Evolutionary conservation across 768 basidiomycete genomes (phyloP).

Genomic region (Lyophyllum decastes): DNA sequence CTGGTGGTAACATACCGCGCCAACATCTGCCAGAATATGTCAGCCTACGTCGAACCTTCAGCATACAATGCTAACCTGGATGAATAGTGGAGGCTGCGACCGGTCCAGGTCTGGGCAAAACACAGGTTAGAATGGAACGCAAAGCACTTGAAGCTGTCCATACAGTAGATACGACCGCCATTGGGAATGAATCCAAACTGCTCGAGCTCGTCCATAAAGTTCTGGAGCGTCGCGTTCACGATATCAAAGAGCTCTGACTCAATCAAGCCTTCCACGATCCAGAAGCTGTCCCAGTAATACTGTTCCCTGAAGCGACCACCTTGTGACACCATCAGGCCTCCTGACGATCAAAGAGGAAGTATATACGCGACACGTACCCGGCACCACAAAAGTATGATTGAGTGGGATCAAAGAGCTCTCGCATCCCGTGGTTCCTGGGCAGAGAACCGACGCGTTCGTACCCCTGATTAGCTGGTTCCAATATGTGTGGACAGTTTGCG

Average conservation of each 20-base stretch:
- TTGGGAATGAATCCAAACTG: constrained; percentile 91
- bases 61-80: constrained; percentile 49
- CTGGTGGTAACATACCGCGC: constrained; percentile 76
- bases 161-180: constrained; percentile 90
- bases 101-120: constrained; percentile 68
- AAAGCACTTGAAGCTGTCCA: constrained; percentile 18
- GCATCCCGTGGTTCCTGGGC: constrained; percentile 55
- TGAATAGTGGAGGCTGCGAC: constrained; percentile 84
- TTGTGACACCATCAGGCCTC: constrained; percentile 14
- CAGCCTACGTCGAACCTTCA: not conserved
- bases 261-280: constrained; percentile 88
- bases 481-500: constrained; percentile 79
- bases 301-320: constrained; percentile 81
- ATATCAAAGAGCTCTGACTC: constrained; percentile 73
- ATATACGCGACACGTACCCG: constrained; percentile 51
- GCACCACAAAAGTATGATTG: constrained; percentile 90
- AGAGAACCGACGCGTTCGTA: constrained; percentile 73
- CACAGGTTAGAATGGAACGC: not conserved
- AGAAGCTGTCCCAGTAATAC: constrained; percentile 76
- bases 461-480: constrained; percentile 80
- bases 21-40: constrained; percentile 64
- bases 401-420: constrained; percentile 87
- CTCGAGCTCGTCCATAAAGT: constrained; percentile 94
- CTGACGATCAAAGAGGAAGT: not conserved
- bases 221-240: constrained; percentile 78